Percentiles rank a stretch among this genome's conserved stretches.
phyloP scores from a whole-genome alignment of 1,139 yeast species.

The Candida tetrigidarum region DNA sequence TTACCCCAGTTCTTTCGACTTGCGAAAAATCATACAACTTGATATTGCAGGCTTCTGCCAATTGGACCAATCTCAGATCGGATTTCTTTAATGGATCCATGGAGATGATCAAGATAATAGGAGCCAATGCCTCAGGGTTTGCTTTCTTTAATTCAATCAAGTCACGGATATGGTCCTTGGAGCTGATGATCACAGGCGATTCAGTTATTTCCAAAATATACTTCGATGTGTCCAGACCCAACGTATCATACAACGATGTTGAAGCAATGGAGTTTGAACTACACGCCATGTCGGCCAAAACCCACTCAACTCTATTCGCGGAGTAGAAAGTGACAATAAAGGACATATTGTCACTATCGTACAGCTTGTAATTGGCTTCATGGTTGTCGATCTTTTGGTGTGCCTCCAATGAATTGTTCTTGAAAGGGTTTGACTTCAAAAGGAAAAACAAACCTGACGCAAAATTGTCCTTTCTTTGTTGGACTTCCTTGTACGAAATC shows the following conservation, averaged over 20 bases:
- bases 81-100: constrained; percentile 37
- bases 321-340: constrained; percentile 40
- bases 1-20: constrained; percentile 31
- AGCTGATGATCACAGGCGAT: constrained; percentile 39
- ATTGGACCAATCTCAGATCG: constrained; percentile 23
- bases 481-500: constrained; percentile 27
- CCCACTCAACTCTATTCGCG: constrained; percentile 44
- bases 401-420: constrained; percentile 23
- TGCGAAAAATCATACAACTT: constrained; percentile 36
- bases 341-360: constrained; percentile 29
- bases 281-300: constrained; percentile 42
- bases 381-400: constrained; percentile 36
- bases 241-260: constrained; percentile 46
- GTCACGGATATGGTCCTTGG: constrained; percentile 32
- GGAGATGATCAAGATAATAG: constrained; percentile 34
- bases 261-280: constrained; percentile 38
- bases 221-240: constrained; percentile 39
- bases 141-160: constrained; percentile 31
- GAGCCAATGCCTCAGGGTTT: constrained; percentile 28
- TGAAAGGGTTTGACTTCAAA: constrained; percentile 33
- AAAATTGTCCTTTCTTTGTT: constrained; percentile 25
- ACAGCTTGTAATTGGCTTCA: constrained; percentile 22
- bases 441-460: constrained; percentile 39
- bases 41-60: constrained; percentile 28
- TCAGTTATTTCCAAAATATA: constrained; percentile 38